These are phyloP conservation scores for Paraleonurus japonicus DNA, from an alignment of 257 asterid species.

Conservation along the genomic window DNA sequence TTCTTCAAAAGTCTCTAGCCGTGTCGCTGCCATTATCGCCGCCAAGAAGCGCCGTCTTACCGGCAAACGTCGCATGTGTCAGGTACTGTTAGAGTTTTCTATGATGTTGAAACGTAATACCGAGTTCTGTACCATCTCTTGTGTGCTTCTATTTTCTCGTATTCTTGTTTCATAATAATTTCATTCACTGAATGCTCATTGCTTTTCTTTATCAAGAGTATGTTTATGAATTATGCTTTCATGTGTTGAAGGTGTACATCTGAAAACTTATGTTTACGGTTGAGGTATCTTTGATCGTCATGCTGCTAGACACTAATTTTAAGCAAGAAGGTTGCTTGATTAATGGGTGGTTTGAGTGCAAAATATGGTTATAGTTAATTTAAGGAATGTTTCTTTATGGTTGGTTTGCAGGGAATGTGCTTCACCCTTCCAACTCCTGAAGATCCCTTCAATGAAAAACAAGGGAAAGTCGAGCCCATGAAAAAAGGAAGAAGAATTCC, in stretches of 20 bases:
- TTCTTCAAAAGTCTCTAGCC: slow-evolving; percentile 43
- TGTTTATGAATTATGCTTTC: background rate
- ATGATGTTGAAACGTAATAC: background rate
- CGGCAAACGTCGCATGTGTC: slow-evolving; percentile 58
- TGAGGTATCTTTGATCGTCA: background rate
- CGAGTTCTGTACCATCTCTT: background rate
- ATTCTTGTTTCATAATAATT: background rate
- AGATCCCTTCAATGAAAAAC: slow-evolving; percentile 77
- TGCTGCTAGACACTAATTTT: background rate
- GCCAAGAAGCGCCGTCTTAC: slow-evolving; percentile 56
- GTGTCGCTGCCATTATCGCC: slow-evolving; percentile 60
- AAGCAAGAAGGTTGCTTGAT: background rate
- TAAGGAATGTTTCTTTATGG: background rate
- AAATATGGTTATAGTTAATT: background rate
- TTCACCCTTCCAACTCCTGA: slow-evolving; percentile 80
- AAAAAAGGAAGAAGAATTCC: slow-evolving; percentile 42
- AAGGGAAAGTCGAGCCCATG: slow-evolving; percentile 35
- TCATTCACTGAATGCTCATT: background rate
- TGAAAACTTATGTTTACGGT: background rate
- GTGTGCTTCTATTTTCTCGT: background rate
- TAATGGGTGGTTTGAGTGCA: background rate
- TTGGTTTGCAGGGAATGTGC: slow-evolving; percentile 81
- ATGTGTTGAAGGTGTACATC: background rate
- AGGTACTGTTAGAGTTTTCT: slow-evolving; percentile 24
- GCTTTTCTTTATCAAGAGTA: background rate